Base-by-base conservation (phyloP, 169 alveolate genomes). In the Besnoitia besnoiti region DNA sequence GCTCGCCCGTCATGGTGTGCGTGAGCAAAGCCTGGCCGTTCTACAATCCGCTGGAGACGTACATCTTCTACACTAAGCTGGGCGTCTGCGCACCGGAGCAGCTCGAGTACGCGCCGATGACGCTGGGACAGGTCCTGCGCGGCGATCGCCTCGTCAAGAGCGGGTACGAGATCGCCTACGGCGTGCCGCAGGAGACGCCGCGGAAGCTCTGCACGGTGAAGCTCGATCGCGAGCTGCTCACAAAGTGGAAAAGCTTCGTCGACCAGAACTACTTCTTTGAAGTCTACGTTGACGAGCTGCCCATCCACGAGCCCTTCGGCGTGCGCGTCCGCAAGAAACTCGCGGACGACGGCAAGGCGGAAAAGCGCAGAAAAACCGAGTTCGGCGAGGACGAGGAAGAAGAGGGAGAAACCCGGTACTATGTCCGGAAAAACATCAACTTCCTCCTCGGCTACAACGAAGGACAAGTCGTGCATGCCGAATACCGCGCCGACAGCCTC, bases 11-110 rank as follows among this genome's bases (percentile, higher is more conserved):
- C 39, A 35, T 62, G 19, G 51, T 76, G 51, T 47, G 90, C 59
- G 51, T 76, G 47, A 90, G 80, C 82, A 90, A 90, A 42, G 62
- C 77, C 5, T 90, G 93, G 93, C 93, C 93, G 19, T 1, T 40
- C 61, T 30, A 42, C 37, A 90, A 90, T 37, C 93, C 93, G 30
- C 37, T 59, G 14, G 93, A 90, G 67, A 90, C 89, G 24, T 90
- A 90, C 61, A 39, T 37, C 30, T 90, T 61, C 76, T 90, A 90
- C 55, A 24, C 33, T n/a, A 39, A 44, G 40, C 47, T 90, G 7
- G 77, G 87, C 27, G 40, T 90, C 80, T 90, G 93, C 82, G 37
- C 44, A 44, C 93, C 93, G 21, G 89, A 46, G 46, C 40, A 30
- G 46, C 21, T 55, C 35, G 40, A 35, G 82, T 35, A 39, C 39